Base-by-base conservation (phyloP, 352 stramenopile genomes). In the Phytophthora chlamydospora region DNA sequence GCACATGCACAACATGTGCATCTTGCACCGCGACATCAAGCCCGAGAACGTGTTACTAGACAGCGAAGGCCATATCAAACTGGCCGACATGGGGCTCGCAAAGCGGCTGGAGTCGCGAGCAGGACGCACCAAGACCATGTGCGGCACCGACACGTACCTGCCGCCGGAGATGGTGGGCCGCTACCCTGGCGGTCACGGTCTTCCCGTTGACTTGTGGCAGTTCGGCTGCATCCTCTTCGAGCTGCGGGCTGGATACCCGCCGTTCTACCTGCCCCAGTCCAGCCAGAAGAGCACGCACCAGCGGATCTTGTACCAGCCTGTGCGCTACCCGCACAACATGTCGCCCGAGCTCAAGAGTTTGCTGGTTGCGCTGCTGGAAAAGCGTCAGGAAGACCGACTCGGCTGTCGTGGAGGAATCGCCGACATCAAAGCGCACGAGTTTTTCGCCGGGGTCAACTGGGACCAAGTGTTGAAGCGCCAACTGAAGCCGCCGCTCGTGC, bases 191-290 rank as follows among this genome's bases (percentile, higher is more conserved):
- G 91, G 89, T 17, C 92, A 98, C 51, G 92, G 93, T 1, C 78
- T 96, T 5, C 63, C 84, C 6, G 93, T 98, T 2, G 94, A 98
- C 68, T 90, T 97, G 80, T 98, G 94, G 94, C 91, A 96, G 68
- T 86, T 98, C 33, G 94, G 94, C 27, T 97, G 89, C 56, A 84
- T 98, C 31, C 74, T 98, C n/a, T 98, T 97, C 58, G 94, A 98
- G 68, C 88, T 98, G 29, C 79, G 91, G 14, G 89, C 88, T 4
- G 93, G 93, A 1, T 96, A 96, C 47, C 93, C 93, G 1, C 93
- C 93, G 31, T 98, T 97, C 58, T 98, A 97, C 67, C 75, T 96
- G 39, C 85, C 80, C 10, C 89, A 97, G 58, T 96, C 88, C 24
- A 95, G 85, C 46, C 81, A 94, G 45, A 92, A 94, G 67, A 87